These are phyloP conservation scores for Gaeumannomyces sp. DNA, from an alignment of 2,329 filamentous ascomycete genomes.

Conservation along the genomic window DNA sequence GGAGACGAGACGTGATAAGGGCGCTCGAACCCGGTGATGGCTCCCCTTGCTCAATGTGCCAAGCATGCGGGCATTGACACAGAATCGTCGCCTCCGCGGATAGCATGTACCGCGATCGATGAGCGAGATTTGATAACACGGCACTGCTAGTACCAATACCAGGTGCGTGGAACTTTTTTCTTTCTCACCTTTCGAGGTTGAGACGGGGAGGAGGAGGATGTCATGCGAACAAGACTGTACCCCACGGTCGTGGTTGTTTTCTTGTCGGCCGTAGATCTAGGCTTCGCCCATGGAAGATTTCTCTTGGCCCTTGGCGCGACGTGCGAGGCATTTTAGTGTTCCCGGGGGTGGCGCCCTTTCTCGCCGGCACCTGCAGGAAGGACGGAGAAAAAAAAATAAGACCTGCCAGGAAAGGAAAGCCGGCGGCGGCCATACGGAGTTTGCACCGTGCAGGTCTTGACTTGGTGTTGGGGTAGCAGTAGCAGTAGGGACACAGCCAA, in stretches of 20 bases:
- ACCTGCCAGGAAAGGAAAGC: neutral
- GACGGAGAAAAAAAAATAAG: neutral
- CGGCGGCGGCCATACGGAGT: neutral
- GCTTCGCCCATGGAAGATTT: neutral
- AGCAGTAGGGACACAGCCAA: neutral
- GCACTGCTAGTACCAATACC: neutral
- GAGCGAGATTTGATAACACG: neutral
- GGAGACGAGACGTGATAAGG: neutral
- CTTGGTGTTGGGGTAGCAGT: neutral
- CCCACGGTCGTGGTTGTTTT: too few species aligned
- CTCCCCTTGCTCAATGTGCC: neutral
- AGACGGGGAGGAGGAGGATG: neutral
- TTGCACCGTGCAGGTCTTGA: neutral
- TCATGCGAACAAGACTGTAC: too few species aligned
- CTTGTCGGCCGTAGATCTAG: neutral
- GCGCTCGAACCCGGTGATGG: neutral
- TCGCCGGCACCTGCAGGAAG: neutral
- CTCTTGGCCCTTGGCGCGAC: neutral
- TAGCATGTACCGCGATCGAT: neutral
- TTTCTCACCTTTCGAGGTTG: neutral
- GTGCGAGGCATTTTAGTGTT: constrained; percentile 1
- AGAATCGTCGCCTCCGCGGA: neutral
- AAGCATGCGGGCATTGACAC: neutral
- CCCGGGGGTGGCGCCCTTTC: neutral
- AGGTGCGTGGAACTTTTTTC: too few species aligned